Evolutionary conservation across 805 yeast genomes (phyloP).

Genomic region (Suhomyces prunicola): DNA sequence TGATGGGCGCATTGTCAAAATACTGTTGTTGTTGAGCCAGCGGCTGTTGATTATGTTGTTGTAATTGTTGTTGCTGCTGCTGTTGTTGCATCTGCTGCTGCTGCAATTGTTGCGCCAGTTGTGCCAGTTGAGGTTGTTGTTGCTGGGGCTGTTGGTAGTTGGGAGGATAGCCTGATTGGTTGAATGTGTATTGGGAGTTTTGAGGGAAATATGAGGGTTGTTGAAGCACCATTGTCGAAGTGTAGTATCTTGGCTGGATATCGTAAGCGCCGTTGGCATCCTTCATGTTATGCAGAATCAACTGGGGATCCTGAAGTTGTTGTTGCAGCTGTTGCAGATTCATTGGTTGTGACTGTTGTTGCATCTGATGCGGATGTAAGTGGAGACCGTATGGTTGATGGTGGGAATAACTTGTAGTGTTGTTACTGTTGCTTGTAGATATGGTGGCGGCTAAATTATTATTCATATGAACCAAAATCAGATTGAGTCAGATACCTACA

Average conservation of each 20-base stretch:
- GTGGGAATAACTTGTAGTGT: neutral
- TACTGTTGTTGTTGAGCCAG: constrained; percentile 5
- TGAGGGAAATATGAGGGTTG: constrained; percentile 16
- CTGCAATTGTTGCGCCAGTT: constrained; percentile 8
- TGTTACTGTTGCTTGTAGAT: neutral
- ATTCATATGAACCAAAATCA: neutral
- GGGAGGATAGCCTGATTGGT: constrained; percentile 9
- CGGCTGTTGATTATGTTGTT: neutral
- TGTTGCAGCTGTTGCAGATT: constrained; percentile 4
- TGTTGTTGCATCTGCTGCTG: constrained; percentile 5
- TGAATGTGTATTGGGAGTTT: constrained; percentile 10
- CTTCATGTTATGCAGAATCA: constrained; percentile 6
- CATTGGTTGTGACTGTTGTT: constrained; percentile 6
- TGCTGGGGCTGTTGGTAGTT: constrained; percentile 12
- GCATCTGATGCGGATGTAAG: constrained; percentile 7
- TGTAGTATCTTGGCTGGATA: constrained; percentile 20
- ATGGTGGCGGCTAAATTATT: neutral
- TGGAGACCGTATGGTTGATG: neutral
- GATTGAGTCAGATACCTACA: neutral
- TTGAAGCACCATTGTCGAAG: constrained; percentile 23
- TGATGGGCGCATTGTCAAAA: constrained; percentile 16
- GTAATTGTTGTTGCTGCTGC: too few species aligned
- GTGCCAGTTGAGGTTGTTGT: constrained; percentile 8
- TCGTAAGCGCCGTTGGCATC: constrained; percentile 5
- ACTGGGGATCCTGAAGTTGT: constrained; percentile 4